Conservation (phyloP, 2,329 filamentous ascomycete genomes). For the Fusarium sp. region DNA sequence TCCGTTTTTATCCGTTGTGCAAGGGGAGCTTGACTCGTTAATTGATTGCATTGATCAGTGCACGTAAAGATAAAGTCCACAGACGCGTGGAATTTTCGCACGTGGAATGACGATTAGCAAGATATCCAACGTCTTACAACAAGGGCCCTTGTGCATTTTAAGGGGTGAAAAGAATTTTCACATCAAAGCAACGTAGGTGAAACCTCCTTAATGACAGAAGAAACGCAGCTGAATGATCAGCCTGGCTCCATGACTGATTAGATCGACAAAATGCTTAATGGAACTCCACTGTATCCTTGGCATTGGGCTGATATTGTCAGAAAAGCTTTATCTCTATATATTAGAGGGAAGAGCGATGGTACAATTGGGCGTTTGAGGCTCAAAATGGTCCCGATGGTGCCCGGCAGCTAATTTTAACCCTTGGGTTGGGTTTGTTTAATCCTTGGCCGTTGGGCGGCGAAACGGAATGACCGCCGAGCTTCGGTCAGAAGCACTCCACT, state of each 20-base stretch:
- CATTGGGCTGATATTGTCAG: neutral
- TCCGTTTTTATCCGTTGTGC: neutral
- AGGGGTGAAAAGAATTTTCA: neutral
- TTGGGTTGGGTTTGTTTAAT: conserved; percentile 20
- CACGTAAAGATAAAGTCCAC: neutral
- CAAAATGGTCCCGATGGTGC: conserved; percentile 12
- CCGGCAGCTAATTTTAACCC: conserved; percentile 33
- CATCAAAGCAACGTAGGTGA: neutral
- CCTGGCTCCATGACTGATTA: neutral
- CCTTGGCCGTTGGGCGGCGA: conserved; percentile 34
- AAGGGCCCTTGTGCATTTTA: neutral
- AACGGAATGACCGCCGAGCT: conserved; percentile 25
- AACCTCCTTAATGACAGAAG: neutral
- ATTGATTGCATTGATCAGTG: neutral
- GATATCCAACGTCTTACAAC: neutral
- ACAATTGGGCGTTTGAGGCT: conserved; percentile 19
- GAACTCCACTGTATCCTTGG: neutral
- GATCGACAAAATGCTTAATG: neutral
- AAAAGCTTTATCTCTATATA: conserved; percentile 7
- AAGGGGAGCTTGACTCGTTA: neutral
- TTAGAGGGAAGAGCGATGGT: neutral
- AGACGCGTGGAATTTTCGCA: neutral
- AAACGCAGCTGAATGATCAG: neutral
- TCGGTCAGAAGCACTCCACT: conserved; percentile 24
- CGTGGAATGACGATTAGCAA: neutral